Conservation (phyloP, 345 rosid species). For the Eucalyptus pauciflora region DNA sequence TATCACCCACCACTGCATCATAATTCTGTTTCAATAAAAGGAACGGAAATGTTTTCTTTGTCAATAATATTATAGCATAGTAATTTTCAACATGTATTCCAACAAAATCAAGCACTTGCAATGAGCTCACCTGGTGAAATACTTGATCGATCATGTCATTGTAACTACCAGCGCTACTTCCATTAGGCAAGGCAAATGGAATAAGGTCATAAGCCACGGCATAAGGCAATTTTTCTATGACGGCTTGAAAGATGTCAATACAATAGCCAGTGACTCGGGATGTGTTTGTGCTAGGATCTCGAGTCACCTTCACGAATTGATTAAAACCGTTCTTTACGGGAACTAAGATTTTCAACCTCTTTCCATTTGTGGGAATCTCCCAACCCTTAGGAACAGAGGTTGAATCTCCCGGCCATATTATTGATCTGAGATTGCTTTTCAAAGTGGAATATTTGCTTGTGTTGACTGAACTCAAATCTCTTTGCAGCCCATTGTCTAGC, state of each 20-base stretch:
- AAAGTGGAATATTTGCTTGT: neutral
- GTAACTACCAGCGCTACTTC: neutral
- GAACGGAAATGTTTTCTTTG: neutral
- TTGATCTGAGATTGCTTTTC: neutral
- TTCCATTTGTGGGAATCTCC: neutral
- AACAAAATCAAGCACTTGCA: neutral
- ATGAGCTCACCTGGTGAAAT: neutral
- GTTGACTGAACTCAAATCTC: neutral
- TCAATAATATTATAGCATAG: neutral
- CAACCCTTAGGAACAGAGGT: neutral
- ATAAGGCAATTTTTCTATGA: neutral
- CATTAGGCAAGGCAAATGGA: neutral
- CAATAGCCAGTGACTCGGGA: neutral
- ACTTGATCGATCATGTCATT: neutral
- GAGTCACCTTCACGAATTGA: neutral
- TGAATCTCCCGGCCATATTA: neutral
- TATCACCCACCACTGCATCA: neutral
- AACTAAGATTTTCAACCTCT: neutral
- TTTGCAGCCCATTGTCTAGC: neutral
- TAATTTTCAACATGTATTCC: neutral
- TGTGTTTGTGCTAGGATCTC: neutral
- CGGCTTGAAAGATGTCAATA: neutral
- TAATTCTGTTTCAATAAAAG: neutral
- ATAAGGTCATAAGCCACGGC: neutral
- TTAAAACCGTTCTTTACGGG: neutral